Base-by-base conservation (phyloP, 2,329 filamentous ascomycete genomes). In the Calonectria montana region DNA sequence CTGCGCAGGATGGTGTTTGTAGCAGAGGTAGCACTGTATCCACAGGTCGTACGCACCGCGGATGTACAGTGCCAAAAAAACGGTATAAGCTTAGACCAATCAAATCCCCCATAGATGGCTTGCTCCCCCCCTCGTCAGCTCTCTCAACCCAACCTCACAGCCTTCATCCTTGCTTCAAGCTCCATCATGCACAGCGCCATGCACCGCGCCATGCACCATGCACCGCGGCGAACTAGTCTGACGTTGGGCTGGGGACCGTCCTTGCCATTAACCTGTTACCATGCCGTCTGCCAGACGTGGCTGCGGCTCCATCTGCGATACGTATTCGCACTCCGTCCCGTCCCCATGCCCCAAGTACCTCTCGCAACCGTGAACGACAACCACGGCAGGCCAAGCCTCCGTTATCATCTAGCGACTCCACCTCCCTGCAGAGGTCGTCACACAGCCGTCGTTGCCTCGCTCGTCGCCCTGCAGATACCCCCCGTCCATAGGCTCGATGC, bases 341-440 rank as follows among this genome's bases (percentile, higher is more conserved):
- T 39, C 37, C 23, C 53, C 50, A 29, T 61, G 9, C 35, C 41
- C 10, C 55, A 67, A 35, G 53, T 67, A 45, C 65, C 65, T 47
- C 53, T 21, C n/a, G 25, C 50, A 29, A 35, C 50, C 62, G 62
- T 50, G 62, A 65, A 62, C 62, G 29, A 47, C 43, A 35, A 37
- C 62, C 41, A 50, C 43, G 41, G 41, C 45, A 65, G 37, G 62
- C 62, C 62, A 62, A 62, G 45, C 23, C 57, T 73, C 71, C 62
- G 70, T 74, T 73, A 73, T 73, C 73, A 69, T 55, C 53, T 70
- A 35, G 41, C 15, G 12, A 35, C 35, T 64, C 67, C 67, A 71
- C 70, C 67, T 61, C 61, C 62, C 31, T 69, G 68, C 71, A 41
- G 55, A 53, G n/a, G 48, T 70, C 23, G 59, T 72, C 72, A 69